phyloP scores from a whole-genome alignment of 805 yeast genomes.

The Candida mattraensis region DNA sequence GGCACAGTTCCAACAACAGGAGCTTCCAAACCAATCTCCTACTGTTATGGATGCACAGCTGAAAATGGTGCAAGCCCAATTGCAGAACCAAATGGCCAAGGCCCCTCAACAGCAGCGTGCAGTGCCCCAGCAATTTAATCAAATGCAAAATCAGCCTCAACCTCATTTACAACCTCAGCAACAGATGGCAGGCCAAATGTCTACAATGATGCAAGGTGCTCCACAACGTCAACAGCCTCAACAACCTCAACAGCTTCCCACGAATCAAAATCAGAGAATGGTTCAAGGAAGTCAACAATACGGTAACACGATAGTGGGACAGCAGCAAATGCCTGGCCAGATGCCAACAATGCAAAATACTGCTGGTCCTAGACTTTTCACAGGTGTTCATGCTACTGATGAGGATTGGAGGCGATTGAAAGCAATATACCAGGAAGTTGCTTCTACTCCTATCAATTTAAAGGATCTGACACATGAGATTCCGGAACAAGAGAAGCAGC shows the following conservation, averaged over 20 bases:
- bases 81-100: slow-evolving; percentile 28
- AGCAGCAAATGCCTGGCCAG: slow-evolving; percentile 14
- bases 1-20: slow-evolving; percentile 11
- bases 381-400: slow-evolving; percentile 45
- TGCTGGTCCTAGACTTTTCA: slow-evolving; percentile 29
- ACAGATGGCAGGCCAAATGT: slow-evolving; percentile 11
- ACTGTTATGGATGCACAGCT: slow-evolving; percentile 16
- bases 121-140: slow-evolving; percentile 6
- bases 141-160: slow-evolving; percentile 16
- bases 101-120: slow-evolving; percentile 15
- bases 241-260: slow-evolving; percentile 30
- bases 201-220: slow-evolving; percentile 1
- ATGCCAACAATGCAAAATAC: slow-evolving; percentile 11
- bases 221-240: slow-evolving; percentile 12
- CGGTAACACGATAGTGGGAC: slow-evolving; percentile 10
- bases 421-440: slow-evolving; percentile 66
- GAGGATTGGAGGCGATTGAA: slow-evolving; percentile 64
- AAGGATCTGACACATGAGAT: slow-evolving; percentile 64
- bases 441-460: slow-evolving; percentile 62
- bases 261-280: slow-evolving; percentile 32
- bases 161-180: too few relatives aligned
- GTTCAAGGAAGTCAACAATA: slow-evolving; percentile 20
- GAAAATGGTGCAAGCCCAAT: slow-evolving; percentile 24
- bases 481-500: slow-evolving; percentile 61
- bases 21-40: slow-evolving; percentile 14